phyloP scores from a whole-genome alignment of 192 early-diverging fungal species.

The Entomortierella chlamydospora region DNA sequence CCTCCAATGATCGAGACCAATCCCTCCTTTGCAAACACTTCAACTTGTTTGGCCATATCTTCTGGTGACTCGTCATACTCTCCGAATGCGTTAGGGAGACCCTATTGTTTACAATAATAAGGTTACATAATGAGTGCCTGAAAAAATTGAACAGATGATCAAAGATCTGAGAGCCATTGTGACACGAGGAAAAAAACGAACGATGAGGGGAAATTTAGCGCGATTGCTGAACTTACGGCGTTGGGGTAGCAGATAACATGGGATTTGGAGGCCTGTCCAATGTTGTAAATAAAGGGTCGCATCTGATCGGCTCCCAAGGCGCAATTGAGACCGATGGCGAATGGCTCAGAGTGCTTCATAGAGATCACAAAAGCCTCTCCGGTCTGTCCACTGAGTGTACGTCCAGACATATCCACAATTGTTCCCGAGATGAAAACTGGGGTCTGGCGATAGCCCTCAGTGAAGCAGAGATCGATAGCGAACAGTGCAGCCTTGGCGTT shows the following conservation, averaged over 20 bases:
- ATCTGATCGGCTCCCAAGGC: conserved; percentile 92
- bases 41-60: conserved; percentile 87
- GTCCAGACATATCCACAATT: conserved; percentile 96
- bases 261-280: conserved; percentile 83
- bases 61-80: conserved; percentile 93
- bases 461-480: conserved; percentile 89
- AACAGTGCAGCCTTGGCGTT: conserved; percentile 96
- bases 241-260: conserved; percentile 97
- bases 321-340: conserved; percentile 94
- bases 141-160: too few species aligned
- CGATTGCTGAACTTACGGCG: conserved; percentile 72
- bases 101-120: too few species aligned
- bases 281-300: conserved; percentile 94
- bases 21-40: conserved; percentile 91
- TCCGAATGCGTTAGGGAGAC: conserved; percentile 97
- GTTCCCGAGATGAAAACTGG: conserved; percentile 90
- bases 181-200: neutral
- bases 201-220: too few species aligned
- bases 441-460: conserved; percentile 72
- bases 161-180: too few species aligned
- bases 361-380: conserved; percentile 96
- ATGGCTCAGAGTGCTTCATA: conserved; percentile 79
- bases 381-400: conserved; percentile 96
- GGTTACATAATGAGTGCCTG: too few species aligned
- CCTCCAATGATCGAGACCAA: conserved; percentile 96